Base-by-base conservation (phyloP, 2,329 filamentous ascomycete genomes). In the Sphaerostilbella broomeana region DNA sequence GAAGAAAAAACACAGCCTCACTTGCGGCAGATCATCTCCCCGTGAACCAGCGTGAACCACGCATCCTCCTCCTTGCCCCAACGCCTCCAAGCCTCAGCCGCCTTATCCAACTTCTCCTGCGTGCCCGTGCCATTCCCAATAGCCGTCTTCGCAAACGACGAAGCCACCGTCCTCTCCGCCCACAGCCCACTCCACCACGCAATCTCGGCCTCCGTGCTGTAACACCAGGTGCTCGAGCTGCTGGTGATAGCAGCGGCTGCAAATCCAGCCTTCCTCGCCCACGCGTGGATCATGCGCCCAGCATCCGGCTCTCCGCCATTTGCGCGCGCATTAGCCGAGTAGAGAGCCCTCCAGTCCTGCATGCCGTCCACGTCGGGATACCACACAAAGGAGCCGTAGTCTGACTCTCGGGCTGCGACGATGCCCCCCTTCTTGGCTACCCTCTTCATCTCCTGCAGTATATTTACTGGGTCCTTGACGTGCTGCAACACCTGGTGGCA, bases 381-480 rank as follows among this genome's bases (percentile, higher is more conserved):
- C 47, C 52, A 57, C 3, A 46, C 16, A 26, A 52, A 48, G 12
- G 43, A 30, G 4, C 38, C 46, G 17, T 41, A 44, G 36, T 53
- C 53, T 5, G 50, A 44, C 35, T 52, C 50, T 22, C 53, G 62
- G 5, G 47, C 48, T 5, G 51, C 66, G 1, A 68, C 51, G 11
- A 69, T 45, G 16, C 66, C 67, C 3, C 65, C 64, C 0, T 59
- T 56, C 47, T 58, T 65, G 7, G 64, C 50, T 1, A 69, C 60
- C 0, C 67, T 56, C 3, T 58, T 54, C 55, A 67, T 64, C 48
- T 68, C 65, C 2, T 29, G n/a, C 16, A 67, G 36, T 9, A 63
- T 56, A 0, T 41, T 27, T 2, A 61, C 56, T 4, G 55, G 56
- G 20, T 58, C 52, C 3, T 56, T 51, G 13, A 69, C 52, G 41